Percentiles rank a stretch among this genome's conserved stretches.
These are phyloP conservation scores for Coelastrella sp. DNA, from an alignment of 139 green algal species.

Conservation along the genomic window DNA sequence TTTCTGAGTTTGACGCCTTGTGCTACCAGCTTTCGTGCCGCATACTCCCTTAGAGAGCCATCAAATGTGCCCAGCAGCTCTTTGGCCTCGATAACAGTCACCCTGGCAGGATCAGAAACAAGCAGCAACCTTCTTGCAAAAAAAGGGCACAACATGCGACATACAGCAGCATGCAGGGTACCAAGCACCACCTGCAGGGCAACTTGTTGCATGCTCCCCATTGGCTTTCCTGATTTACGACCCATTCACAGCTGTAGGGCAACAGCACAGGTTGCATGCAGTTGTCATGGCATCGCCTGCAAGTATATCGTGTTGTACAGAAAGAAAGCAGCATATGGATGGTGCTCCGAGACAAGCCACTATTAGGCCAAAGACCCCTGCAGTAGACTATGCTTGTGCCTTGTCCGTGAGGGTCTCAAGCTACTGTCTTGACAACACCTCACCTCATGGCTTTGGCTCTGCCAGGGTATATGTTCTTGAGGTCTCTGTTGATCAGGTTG, in stretches of 20 bases:
- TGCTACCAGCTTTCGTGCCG: conserved; percentile 74
- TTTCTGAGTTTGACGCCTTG: conserved; percentile 79
- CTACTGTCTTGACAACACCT: neutral
- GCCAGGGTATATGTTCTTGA: conserved; percentile 66
- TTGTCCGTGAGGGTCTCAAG: too few relatives aligned
- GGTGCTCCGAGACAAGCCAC: too few relatives aligned
- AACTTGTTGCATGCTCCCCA: too few relatives aligned
- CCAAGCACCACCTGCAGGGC: neutral
- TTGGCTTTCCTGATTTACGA: too few relatives aligned
- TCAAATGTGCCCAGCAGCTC: conserved; percentile 89
- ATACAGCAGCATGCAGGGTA: too few relatives aligned
- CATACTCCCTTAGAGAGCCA: conserved; percentile 81
- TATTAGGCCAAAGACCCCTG: neutral
- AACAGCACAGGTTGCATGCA: too few relatives aligned
- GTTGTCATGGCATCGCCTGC: too few relatives aligned
- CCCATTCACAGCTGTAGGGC: too few relatives aligned
- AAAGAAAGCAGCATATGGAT: too few relatives aligned
- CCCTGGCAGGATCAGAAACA: conserved; percentile 43
- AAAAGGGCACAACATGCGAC: neutral
- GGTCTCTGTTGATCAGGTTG: conserved; percentile 74
- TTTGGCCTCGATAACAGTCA: conserved; percentile 84
- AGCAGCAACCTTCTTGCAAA: neutral
- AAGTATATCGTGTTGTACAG: too few relatives aligned
- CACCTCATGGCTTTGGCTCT: conserved; percentile 62
- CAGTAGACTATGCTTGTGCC: too few relatives aligned